Conservation (phyloP, 2,329 filamentous ascomycete species). For the Epichloe amarillans region DNA sequence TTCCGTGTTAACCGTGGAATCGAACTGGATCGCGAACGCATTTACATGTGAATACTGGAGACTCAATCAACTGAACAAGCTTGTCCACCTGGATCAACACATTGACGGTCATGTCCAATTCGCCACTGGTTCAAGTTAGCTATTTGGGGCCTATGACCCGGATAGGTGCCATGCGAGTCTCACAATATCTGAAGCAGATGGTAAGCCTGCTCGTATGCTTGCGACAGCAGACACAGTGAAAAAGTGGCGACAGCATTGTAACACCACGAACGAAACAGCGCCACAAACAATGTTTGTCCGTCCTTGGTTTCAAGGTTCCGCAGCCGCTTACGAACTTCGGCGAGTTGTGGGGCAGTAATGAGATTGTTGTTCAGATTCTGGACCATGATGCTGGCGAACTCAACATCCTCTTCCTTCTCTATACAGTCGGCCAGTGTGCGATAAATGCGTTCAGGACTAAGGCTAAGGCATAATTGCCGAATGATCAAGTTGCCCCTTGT, state of each 20-base stretch:
- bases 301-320: slow-evolving; percentile 89
- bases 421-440: slow-evolving; percentile 91
- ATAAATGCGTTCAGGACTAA: slow-evolving; percentile 92
- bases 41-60: slow-evolving; percentile 92
- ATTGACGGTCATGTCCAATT: slow-evolving; percentile 97
- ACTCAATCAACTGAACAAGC: slow-evolving; percentile 89
- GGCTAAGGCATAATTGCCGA: slow-evolving; percentile 78
- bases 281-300: slow-evolving; percentile 88
- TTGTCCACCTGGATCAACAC: slow-evolving; percentile 99
- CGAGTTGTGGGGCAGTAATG: slow-evolving; percentile 88
- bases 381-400: slow-evolving; percentile 99
- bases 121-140: slow-evolving; percentile 47
- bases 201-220: slow-evolving; percentile 97
- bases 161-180: slow-evolving; percentile 15
- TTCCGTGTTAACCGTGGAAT: not conserved
- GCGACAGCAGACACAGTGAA: slow-evolving; percentile 84
- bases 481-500: slow-evolving; percentile 93
- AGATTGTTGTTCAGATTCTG: slow-evolving; percentile 99
- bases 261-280: slow-evolving; percentile 93
- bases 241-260: slow-evolving; percentile 98
- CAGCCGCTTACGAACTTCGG: slow-evolving; percentile 78
- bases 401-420: slow-evolving; percentile 93
- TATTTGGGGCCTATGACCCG: not conserved
- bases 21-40: slow-evolving; percentile 3
- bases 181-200: slow-evolving; percentile 92